These are phyloP conservation scores for Torulaspora globosa DNA, from an alignment of 1,139 yeast genomes.

Conservation along the genomic window DNA sequence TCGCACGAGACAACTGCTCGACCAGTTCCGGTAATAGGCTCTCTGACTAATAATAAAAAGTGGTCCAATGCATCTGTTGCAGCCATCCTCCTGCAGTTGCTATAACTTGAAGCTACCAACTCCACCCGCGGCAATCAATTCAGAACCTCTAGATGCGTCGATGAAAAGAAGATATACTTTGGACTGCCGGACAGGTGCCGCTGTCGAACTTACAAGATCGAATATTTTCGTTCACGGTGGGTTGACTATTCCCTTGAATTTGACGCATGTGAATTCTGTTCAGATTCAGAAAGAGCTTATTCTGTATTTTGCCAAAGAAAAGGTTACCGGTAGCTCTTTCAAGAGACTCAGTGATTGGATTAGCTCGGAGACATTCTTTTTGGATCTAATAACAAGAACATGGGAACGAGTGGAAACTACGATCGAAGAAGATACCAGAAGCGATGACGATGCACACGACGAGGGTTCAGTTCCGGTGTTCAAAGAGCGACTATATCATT, in stretches of 20 bases:
- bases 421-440: conserved; percentile 11
- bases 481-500: conserved; percentile 55
- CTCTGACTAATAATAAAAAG: background rate
- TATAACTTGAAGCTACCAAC: conserved; percentile 35
- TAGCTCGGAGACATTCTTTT: conserved; percentile 53
- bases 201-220: conserved; percentile 54
- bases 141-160: conserved; percentile 23
- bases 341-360: conserved; percentile 42
- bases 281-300: conserved; percentile 31
- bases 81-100: conserved; percentile 38
- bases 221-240: conserved; percentile 66
- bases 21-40: background rate
- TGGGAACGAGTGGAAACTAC: conserved; percentile 48
- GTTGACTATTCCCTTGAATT: conserved; percentile 52
- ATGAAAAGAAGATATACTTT: conserved; percentile 35
- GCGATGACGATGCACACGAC: conserved; percentile 6
- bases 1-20: background rate
- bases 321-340: conserved; percentile 19
- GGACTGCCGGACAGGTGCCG: conserved; percentile 64
- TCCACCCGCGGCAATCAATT: conserved; percentile 11
- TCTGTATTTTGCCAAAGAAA: conserved; percentile 27
- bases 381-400: conserved; percentile 52
- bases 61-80: conserved; percentile 35
- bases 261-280: conserved; percentile 40
- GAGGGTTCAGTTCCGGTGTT: conserved; percentile 38